A percentile compares a stretch with the other conserved stretches of the same genome.
Conservation (phyloP, 225 moss, liverwort and hornwort genomes). For the Physcomitrium patens region DNA sequence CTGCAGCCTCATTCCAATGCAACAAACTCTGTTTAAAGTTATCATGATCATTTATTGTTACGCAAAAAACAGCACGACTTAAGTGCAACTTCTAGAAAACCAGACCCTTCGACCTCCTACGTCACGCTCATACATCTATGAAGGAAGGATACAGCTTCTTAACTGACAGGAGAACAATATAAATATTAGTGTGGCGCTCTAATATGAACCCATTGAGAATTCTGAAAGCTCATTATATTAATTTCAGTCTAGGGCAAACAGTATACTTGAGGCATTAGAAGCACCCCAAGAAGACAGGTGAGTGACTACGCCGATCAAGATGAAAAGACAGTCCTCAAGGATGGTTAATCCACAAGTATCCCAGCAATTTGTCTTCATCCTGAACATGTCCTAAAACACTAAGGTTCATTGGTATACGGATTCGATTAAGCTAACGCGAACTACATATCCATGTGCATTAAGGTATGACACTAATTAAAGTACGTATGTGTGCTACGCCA, state of each 20-base stretch:
- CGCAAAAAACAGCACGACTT: no score
- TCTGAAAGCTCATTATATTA: conserved; percentile 1
- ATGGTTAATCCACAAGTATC: neutral
- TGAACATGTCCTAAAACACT: neutral
- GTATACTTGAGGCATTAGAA: neutral
- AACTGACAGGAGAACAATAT: no score
- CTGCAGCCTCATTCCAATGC: conserved; percentile 35
- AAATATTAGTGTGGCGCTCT: no score
- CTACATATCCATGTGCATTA: neutral
- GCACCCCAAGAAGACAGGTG: neutral
- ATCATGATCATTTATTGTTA: no score
- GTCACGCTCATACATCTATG: no score
- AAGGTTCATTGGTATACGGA: neutral
- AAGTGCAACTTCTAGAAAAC: no score
- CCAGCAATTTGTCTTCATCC: neutral
- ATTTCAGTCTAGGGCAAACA: neutral
- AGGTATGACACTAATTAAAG: neutral
- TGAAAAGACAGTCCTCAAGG: neutral
- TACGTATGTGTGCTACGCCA: neutral
- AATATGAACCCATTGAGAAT: neutral
- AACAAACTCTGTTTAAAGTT: neutral
- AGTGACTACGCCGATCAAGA: neutral
- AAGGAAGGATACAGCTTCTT: no score
- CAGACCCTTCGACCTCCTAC: no score
- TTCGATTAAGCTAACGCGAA: neutral